Base-by-base conservation (phyloP, 176 grass and related monocot genomes). In the Carex myosuroides region DNA sequence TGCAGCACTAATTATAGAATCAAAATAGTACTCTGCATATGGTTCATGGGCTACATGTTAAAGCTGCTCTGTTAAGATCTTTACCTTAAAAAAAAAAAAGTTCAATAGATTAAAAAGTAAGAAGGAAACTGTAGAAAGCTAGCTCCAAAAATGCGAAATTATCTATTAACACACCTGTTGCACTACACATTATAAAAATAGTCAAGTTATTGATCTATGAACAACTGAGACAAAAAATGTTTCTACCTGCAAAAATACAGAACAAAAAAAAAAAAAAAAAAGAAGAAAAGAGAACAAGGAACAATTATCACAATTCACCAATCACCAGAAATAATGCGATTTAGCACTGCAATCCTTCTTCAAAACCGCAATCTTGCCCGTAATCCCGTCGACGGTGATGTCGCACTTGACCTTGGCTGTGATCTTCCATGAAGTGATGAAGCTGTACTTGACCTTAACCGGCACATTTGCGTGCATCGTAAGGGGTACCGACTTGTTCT, bases 361-460 rank as follows among this genome's bases (percentile, higher is more conserved):
- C 29, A 87, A 35, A 24, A 90, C 84, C 16, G 44, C 58, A 2
- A 85, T 64, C 17, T 84, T n/a, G n/a, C 55, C 89, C 2, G 83
- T 81, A 1, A 98, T 66, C 56, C 66, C 85, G 26, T 93, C 93
- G 8, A 95, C 95, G 3, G 76, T 52, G n/a, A 98, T 73, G 1
- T 93, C 88, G 76, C 95, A 98, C 24, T 83, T 30, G 13, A 92
- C 95, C 89, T 86, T 92, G n/a, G 87, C 92, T 24, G 85, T 86
- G 9, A 98, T 83, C 60, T 89, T 98, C 95, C 92, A 98, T n/a
- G 91, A 90, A 56, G 89, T 86, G 0, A 98, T 14, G 42, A 64
- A 70, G 0, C 93, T 88, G 21, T 93, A 86, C 29, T 88, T 91
- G 8, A 93, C 33, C 30, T 86, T 73, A 6, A 95, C 86, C 1